Percentiles rank a stretch among this genome's conserved stretches.
phyloP scores from a whole-genome alignment of 176 grass and related monocot genomes.

The Melocanna baccifera region DNA sequence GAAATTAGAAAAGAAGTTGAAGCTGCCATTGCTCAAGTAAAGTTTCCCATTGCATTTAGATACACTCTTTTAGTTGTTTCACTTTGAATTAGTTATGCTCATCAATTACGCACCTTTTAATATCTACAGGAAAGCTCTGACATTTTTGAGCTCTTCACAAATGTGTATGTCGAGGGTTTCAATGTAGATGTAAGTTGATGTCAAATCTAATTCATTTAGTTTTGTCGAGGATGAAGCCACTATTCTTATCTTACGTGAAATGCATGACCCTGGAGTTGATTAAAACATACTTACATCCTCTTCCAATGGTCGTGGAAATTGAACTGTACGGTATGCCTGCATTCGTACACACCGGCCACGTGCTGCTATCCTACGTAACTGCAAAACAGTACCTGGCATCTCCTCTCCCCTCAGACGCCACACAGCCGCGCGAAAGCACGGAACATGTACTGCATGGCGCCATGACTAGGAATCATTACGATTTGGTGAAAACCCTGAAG shows the following conservation, averaged over 20 bases:
- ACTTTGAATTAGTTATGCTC: conserved; percentile 24
- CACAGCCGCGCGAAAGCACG: no score
- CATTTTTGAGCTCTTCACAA: conserved; percentile 77
- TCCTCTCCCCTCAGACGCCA: no score
- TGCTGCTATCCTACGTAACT: no score
- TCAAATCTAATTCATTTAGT: conserved; percentile 3
- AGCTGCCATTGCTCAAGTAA: conserved; percentile 80
- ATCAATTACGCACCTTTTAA: conserved; percentile 24
- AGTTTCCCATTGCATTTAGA: conserved; percentile 48
- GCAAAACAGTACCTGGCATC: no score
- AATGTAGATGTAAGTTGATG: conserved; percentile 62
- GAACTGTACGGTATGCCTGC: no score
- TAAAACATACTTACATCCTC: not conserved
- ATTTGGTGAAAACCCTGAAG: no score
- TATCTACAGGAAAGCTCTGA: conserved; percentile 73
- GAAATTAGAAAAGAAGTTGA: conserved; percentile 89
- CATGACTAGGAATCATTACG: no score
- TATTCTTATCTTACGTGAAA: not conserved
- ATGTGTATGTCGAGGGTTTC: conserved; percentile 81
- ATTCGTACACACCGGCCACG: no score
- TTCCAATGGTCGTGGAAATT: no score
- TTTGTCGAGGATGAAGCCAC: not conserved
- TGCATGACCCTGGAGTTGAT: not conserved
- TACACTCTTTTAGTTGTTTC: not conserved
- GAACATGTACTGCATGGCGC: no score